Base-by-base conservation (phyloP, 768 basidiomycete genomes). In the Leccinum pellstonianum region DNA sequence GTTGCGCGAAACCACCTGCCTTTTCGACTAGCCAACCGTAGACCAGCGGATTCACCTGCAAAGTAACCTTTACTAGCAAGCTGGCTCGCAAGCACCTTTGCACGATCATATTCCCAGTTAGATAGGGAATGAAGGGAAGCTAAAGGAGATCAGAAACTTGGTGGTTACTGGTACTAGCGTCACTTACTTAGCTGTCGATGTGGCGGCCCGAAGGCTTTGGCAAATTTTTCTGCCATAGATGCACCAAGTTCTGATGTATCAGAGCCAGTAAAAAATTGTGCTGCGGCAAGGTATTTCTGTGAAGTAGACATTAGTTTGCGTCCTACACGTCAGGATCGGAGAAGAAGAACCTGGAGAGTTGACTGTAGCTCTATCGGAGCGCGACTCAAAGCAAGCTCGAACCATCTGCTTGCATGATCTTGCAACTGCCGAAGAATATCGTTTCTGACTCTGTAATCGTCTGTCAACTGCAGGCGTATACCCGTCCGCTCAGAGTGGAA, bases 351-450 rank as follows among this genome's bases (percentile, higher is more conserved):
- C 83, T 96, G 94, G 56, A 99, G 77, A 1, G 93, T 93, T 0
- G 94, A 91, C 62, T 95, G 94, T 52, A 98, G 76, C 71, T 97
- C 95, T 70, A 95, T 83, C 0, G 96, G 96, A 1, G 95, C 93
- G 19, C 95, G 86, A 11, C 87, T 85, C 35, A 98, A 78, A 1
- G 92, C 94, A 43, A 93, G 76, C 58, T 90, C 86, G 59, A 99
- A 89, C 96, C 96, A 99, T 19, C 73, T 80, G 58, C 81, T 84
- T 10, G 93, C 87, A 66, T 90, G 85, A 4, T 81, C 80, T 61
- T 91, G 86, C 33, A 97, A 71, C 57, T 88, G 85, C 9, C 80
- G 79, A 11, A 95, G 81, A 64, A 98, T 93, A 43, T 93, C 88
- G 66, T 93, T 92, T 50, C 96, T 86, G 14, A 87, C 84, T 61